These are phyloP conservation scores for Trichoderma afroharzianum DNA, from an alignment of 2,329 filamentous ascomycete genomes.

Conservation along the genomic window DNA sequence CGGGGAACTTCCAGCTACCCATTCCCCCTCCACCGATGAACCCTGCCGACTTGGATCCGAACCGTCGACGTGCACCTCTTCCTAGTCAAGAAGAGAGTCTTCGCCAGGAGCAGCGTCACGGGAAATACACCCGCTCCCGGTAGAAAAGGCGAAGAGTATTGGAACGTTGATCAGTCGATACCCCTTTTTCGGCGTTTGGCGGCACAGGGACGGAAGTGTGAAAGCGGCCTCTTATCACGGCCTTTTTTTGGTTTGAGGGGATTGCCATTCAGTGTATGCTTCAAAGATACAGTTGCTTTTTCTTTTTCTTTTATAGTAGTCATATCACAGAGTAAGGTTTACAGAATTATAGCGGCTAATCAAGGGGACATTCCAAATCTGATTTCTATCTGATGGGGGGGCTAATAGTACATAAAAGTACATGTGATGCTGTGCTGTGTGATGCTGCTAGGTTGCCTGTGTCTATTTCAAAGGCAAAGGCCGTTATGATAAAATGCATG, in stretches of 20 bases:
- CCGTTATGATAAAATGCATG: background rate
- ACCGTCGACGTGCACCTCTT: conserved; percentile 60
- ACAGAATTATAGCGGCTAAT: background rate
- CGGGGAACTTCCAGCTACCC: conserved; percentile 33
- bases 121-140: conserved; percentile 55
- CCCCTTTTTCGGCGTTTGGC: conserved; percentile 23
- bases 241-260: background rate
- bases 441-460: background rate
- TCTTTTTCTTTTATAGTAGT: background rate
- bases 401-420: conserved; percentile 1
- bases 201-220: conserved; percentile 13
- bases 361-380: background rate
- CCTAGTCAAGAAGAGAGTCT: conserved; percentile 83
- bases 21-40: conserved; percentile 40
- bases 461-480: background rate
- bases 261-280: background rate
- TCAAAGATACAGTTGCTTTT: background rate
- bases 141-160: conserved; percentile 31
- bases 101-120: conserved; percentile 68
- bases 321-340: background rate
- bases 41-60: conserved; percentile 30
- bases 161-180: conserved; percentile 17
- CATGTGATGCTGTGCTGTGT: background rate
- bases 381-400: conserved; percentile 10
- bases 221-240: background rate